A percentile compares a stretch with the other conserved stretches of the same genome.
These are phyloP conservation scores for Venturia effusa DNA, from an alignment of 2,329 filamentous ascomycete species.

Conservation along the genomic window DNA sequence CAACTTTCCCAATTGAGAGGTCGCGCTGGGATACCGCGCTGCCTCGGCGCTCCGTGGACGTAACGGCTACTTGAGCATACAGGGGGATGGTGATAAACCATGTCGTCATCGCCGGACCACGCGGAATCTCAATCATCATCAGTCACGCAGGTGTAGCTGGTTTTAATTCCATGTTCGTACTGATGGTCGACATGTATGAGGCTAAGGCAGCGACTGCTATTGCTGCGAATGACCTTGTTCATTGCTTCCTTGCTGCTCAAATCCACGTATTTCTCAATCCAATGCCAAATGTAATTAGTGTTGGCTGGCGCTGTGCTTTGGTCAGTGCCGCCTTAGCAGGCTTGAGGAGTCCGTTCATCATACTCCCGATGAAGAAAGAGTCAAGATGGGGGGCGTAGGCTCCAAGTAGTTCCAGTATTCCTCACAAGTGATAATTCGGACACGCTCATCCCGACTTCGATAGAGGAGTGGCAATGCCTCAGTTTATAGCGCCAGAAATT, in stretches of 20 bases:
- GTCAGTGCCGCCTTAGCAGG: background rate
- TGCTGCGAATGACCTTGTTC: conserved; percentile 52
- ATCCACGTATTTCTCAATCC: conserved; percentile 49
- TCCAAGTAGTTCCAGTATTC: too few relatives aligned
- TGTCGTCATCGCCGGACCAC: conserved; percentile 28
- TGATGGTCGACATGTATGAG: conserved; percentile 37
- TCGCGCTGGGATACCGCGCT: conserved; percentile 31
- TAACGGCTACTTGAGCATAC: conserved; percentile 26
- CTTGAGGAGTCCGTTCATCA: conserved; percentile 2
- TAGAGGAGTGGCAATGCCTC: background rate
- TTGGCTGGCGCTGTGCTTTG: conserved; percentile 38
- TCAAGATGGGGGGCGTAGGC: background rate
- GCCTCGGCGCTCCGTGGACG: conserved; percentile 25
- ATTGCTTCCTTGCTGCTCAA: conserved; percentile 50
- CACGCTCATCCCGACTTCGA: background rate
- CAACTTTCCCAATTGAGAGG: conserved; percentile 40
- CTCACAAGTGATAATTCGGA: background rate
- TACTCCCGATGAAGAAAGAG: background rate
- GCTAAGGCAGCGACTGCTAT: conserved; percentile 50
- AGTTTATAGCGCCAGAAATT: background rate
- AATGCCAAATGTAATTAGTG: conserved; percentile 46
- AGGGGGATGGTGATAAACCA: conserved; percentile 31
- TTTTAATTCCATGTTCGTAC: conserved; percentile 38
- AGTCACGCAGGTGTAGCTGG: conserved; percentile 46
- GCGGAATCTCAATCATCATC: conserved; percentile 42